Base-by-base conservation (phyloP, 176 grass and related monocot species). In the Rhynchospora tenuis region DNA sequence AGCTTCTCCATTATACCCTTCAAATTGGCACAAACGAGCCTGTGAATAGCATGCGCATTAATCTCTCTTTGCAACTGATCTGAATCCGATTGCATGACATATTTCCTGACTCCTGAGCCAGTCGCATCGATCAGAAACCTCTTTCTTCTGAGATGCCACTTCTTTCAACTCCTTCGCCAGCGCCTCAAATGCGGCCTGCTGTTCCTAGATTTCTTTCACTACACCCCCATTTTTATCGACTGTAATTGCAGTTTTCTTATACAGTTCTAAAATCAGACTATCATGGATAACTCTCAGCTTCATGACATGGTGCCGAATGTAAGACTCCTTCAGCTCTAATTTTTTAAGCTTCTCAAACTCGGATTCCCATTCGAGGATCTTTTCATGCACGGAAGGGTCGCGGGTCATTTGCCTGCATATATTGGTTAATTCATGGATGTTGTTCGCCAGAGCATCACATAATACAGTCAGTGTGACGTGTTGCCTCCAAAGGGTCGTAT, bases 1-100 rank as follows among this genome's bases (percentile, higher is more conserved):
- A 50, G 43, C 20, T 50, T 73, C 70, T 73, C 70, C n/a, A 73
- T 24, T 50, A 73, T n/a, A 73, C 44, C 50, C 44, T 73, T 73
- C 70, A 73, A 24, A 73, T n/a, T 50, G 11, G 20, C 9, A 14
- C 22, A 73, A 24, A 73, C 20, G 26, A 23, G 10, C 20, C 45
- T 50, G 13, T 73, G 26, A 10, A 26, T 50, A 73, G 19, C 44
- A 73, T 73, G 70, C 0, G 45, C 45, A 14, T 73, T 47, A 50
- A 14, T 50, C 45, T 73, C 70, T 73, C 70, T 73, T 47, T 73
- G n/a, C 45, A 73, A 48, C 11, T n/a, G 70, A 23, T 73, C 20
- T 26, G 70, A 50, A 50, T 48, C 70, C 3, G 22, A 50, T 12
- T 26, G 70, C 70, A 73, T 20, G 50, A 73, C 45, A 44, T 0